Evolutionary conservation across 148 eudicot species (phyloP), one percentile per base, ranked within the genome.

Genomic region (Mesembryanthemum crystallinum): DNA sequence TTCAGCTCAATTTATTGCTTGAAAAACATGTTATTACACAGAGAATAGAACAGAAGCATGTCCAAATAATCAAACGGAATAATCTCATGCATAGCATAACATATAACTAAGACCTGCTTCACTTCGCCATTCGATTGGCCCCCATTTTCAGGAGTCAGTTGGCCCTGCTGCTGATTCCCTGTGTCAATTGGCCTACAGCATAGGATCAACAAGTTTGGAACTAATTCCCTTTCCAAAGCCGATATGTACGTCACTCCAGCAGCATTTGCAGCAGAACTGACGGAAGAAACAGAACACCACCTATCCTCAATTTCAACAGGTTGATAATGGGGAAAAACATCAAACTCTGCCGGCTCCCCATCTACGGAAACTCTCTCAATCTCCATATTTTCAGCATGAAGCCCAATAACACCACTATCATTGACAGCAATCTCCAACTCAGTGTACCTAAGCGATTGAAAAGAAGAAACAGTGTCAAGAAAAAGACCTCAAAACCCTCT

Each of bases 211-310:
- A 96, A 89, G 79, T 96, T 96, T 1, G 99, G 98, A 76, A 92
- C 91, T 79, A 92, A 76, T 75, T 92, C 99, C 58, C 94, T 87
- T 74, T 96, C 94, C 55, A 96, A 85, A 77, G 91, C 82, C 75
- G 96, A 92, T 69, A 92, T 76, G 71, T 96, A 96, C 59, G 93
- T 92, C 42, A 95, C 91, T 5, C 93, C 98, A 39, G 98, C 97
- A 51, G 99, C 98, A 86, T 92, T 89, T 17, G 98, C 99, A 75
- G 99, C 98, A 64, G 98, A 90, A 82, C 79, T 85, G 73, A 89
- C 92, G 37, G 99, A 90, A 52, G 99, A 96, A 45, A 96, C 97
- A 28, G 93, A 92, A 73, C 97, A 91, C 99, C 99, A 92, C 83
- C 99, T 87, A 66, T 88, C 87, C 75, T 87, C 91, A 73, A 84